Percentiles rank a stretch among this genome's conserved stretches.
These are phyloP conservation scores for Allantophomopsis lycopodina DNA, from an alignment of 2,329 filamentous ascomycete species.

Conservation along the genomic window DNA sequence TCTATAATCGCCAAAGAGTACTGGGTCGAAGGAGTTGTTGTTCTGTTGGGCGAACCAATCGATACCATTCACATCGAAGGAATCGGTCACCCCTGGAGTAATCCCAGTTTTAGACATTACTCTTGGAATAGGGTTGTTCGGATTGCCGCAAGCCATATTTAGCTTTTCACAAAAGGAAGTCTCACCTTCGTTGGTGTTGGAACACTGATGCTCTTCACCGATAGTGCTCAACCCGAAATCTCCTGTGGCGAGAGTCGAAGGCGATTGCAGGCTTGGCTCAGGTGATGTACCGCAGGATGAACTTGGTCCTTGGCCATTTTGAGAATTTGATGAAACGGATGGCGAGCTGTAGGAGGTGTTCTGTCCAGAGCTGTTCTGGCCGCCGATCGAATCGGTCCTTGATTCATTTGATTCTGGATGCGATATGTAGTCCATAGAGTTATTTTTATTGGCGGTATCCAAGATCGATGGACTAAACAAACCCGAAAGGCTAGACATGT, in stretches of 20 bases:
- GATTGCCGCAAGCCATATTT: slow-evolving; percentile 38
- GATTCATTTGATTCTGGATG: slow-evolving; percentile 29
- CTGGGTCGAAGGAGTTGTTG: slow-evolving; percentile 76
- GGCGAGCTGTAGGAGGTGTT: slow-evolving; percentile 50
- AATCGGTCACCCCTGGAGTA: slow-evolving; percentile 12
- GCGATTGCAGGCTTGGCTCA: slow-evolving; percentile 62
- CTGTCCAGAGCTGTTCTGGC: slow-evolving; percentile 19
- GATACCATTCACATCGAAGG: slow-evolving; percentile 39
- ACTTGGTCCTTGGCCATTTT: slow-evolving; percentile 32
- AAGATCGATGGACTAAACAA: slow-evolving; percentile 44
- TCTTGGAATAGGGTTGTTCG: slow-evolving; percentile 32
- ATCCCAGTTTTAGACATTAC: slow-evolving; percentile 20
- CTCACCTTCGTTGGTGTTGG: slow-evolving; percentile 29
- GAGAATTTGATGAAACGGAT: slow-evolving; percentile 47
- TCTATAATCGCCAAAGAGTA: slow-evolving; percentile 83
- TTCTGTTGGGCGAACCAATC: slow-evolving; percentile 73
- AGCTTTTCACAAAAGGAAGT: slow-evolving; percentile 39
- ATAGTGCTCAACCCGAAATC: slow-evolving; percentile 49
- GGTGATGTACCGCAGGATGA: slow-evolving; percentile 68
- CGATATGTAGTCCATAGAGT: slow-evolving; percentile 25
- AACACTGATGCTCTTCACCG: slow-evolving; percentile 43
- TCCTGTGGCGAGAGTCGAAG: slow-evolving; percentile 46
- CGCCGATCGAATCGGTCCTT: slow-evolving; percentile 19
- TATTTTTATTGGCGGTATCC: slow-evolving; percentile 27
- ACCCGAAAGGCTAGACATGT: slow-evolving; percentile 39